A percentile compares a stretch with the other conserved stretches of the same genome.
Conservation (phyloP, 2,329 filamentous ascomycete genomes). For the Colletotrichum tabaci region DNA sequence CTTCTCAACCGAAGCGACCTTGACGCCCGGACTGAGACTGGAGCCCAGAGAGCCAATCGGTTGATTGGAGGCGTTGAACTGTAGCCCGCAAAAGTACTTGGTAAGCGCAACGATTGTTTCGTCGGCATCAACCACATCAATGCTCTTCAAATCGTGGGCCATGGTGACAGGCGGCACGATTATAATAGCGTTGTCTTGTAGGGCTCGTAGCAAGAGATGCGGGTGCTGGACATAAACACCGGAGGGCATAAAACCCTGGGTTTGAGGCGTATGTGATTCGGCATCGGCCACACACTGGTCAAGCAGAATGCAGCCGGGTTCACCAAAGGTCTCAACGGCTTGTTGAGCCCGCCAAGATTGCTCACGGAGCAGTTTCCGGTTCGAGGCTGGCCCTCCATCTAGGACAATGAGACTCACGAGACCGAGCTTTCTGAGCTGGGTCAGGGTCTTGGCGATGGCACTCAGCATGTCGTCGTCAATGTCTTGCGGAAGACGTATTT, state of each 20-base stretch:
- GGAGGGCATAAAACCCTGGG: slow-evolving; percentile 39
- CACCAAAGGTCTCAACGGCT: slow-evolving; percentile 79
- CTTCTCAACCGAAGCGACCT: slow-evolving; percentile 80
- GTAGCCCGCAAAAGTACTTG: slow-evolving; percentile 80
- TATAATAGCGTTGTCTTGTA: slow-evolving; percentile 53
- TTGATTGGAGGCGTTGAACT: slow-evolving; percentile 53
- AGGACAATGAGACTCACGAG: slow-evolving; percentile 87
- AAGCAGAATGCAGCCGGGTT: slow-evolving; percentile 78
- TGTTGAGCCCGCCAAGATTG: slow-evolving; percentile 82
- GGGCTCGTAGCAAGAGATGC: slow-evolving; percentile 49
- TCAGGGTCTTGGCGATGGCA: slow-evolving; percentile 86
- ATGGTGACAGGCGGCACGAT: slow-evolving; percentile 60
- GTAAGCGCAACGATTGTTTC: slow-evolving; percentile 84
- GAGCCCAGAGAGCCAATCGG: slow-evolving; percentile 42
- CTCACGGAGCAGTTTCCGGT: slow-evolving; percentile 62
- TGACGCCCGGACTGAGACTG: slow-evolving; percentile 56
- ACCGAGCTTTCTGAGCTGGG: slow-evolving; percentile 86
- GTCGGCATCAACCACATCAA: slow-evolving; percentile 60
- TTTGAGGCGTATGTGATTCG: slow-evolving; percentile 17
- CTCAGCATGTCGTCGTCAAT: slow-evolving; percentile 78
- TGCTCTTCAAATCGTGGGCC: slow-evolving; percentile 56
- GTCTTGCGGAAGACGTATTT: slow-evolving; percentile 81
- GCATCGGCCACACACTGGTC: slow-evolving; percentile 35
- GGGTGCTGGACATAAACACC: slow-evolving; percentile 36
- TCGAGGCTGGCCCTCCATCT: slow-evolving; percentile 72